Evolutionary conservation across 2,329 filamentous ascomycete species (phyloP).

Genomic region (Penicillium sp.): DNA sequence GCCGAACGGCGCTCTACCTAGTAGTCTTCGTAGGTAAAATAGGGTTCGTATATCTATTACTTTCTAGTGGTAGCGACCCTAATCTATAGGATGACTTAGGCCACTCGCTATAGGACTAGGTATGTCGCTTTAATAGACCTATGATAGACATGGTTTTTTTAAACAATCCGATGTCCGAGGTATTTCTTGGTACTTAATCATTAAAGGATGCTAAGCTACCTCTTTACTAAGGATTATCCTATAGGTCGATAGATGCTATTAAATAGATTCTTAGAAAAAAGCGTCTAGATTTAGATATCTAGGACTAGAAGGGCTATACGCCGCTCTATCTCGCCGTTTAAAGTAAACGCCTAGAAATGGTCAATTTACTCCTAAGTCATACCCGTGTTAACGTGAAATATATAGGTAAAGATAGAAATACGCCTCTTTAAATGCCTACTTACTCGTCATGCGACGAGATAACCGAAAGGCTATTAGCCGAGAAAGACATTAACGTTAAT

Average conservation of each 20-base stretch:
- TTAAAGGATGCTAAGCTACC: slow-evolving; percentile 1
- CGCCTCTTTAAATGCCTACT: slow-evolving; percentile 9
- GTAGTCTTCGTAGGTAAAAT: too few species aligned
- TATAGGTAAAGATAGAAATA: slow-evolving; percentile 6
- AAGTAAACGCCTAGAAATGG: not conserved
- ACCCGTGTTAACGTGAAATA: not conserved
- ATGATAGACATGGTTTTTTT: not conserved
- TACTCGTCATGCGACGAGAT: too few species aligned
- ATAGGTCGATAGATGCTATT: slow-evolving; percentile 4
- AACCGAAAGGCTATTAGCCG: slow-evolving; percentile 2
- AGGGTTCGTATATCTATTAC: too few species aligned
- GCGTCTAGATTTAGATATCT: not conserved
- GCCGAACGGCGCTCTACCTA: slow-evolving; percentile 2
- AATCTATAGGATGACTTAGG: too few species aligned
- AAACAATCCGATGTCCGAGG: not conserved
- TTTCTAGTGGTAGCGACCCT: too few species aligned
- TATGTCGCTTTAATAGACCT: not conserved
- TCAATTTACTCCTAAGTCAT: too few species aligned
- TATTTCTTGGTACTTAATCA: not conserved
- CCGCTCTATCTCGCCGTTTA: not conserved
- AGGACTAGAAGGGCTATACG: slow-evolving; percentile 1
- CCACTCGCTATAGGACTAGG: too few species aligned
- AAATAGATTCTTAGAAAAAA: slow-evolving; percentile 1
- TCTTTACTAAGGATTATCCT: not conserved
- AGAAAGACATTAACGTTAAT: slow-evolving; percentile 6